A percentile compares a stretch with the other conserved stretches of the same genome.
Conservation (phyloP, 805 yeast genomes). For the Metschnikowia drakensbergensis region DNA sequence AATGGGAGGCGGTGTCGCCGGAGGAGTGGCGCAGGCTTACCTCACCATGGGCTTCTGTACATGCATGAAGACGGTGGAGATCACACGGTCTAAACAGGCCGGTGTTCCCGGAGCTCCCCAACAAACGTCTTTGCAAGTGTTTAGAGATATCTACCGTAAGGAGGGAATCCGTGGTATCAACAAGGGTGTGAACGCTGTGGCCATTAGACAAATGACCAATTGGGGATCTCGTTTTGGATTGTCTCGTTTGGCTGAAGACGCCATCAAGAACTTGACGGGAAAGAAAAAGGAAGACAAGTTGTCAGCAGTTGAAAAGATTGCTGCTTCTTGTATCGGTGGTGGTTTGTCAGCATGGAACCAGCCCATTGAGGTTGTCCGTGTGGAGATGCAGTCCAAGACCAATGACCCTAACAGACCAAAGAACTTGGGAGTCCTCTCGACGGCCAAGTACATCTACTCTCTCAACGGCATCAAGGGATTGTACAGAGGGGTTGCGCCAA, state of each 20-base stretch:
- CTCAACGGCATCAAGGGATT: conserved; percentile 86
- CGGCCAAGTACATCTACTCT: conserved; percentile 77
- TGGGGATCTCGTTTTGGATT: conserved; percentile 99
- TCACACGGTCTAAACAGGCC: conserved; percentile 81
- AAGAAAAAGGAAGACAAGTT: conserved; percentile 59
- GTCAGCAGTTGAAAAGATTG: conserved; percentile 73
- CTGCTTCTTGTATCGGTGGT: conserved; percentile 90
- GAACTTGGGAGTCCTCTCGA: conserved; percentile 71
- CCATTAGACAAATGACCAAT: conserved; percentile 97
- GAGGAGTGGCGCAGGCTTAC: conserved; percentile 96
- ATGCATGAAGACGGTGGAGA: conserved; percentile 98
- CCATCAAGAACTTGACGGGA: conserved; percentile 59
- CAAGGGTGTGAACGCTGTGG: conserved; percentile 97
- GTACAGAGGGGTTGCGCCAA: conserved; percentile 94
- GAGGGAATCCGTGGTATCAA: conserved; percentile 95
- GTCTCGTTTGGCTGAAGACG: conserved; percentile 85
- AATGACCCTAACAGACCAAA: conserved; percentile 93
- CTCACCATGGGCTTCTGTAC: conserved; percentile 97
- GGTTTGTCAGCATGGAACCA: conserved; percentile 98
- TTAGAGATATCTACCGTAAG: conserved; percentile 72
- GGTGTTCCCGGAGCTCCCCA: conserved; percentile 56
- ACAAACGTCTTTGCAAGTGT: conserved; percentile 78
- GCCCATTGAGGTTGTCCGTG: conserved; percentile 96
- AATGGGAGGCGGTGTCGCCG: conserved; percentile 91
- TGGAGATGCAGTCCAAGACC: conserved; percentile 97